Percentiles rank a stretch among this genome's conserved stretches.
These are phyloP conservation scores for Talaromyces funiculosus DNA, from an alignment of 2,329 filamentous ascomycete genomes.

Conservation along the genomic window DNA sequence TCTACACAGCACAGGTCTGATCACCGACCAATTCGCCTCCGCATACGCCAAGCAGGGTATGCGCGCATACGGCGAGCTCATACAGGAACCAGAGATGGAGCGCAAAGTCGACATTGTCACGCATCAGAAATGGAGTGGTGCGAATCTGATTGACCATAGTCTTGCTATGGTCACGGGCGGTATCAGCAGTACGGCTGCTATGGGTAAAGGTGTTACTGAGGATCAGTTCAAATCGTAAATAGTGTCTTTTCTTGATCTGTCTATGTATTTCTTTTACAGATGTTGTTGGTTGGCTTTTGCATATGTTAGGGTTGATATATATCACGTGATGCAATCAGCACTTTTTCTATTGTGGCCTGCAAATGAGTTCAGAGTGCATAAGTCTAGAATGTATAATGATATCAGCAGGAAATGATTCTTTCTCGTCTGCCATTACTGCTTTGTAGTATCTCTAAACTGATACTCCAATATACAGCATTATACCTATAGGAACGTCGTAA, in stretches of 20 bases:
- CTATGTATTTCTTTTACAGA: not conserved
- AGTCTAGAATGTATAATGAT: not conserved
- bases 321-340: constrained; percentile 6
- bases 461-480: not conserved
- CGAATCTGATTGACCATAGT: constrained; percentile 89
- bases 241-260: not conserved
- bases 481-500: not conserved
- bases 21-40: constrained; percentile 80
- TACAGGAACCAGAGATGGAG: constrained; percentile 97
- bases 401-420: not conserved
- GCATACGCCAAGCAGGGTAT: constrained; percentile 79
- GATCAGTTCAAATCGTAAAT: constrained; percentile 70
- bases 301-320: not conserved
- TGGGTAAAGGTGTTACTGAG: constrained; percentile 97
- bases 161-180: constrained; percentile 97
- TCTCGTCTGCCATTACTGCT: not conserved
- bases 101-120: constrained; percentile 87
- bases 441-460: not conserved
- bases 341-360: not conserved
- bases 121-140: constrained; percentile 98
- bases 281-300: not conserved
- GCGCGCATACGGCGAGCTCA: constrained; percentile 93
- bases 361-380: not conserved
- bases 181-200: constrained; percentile 84
- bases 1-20: constrained; percentile 89